Conservation (phyloP, 768 basidiomycete species). For the Guyanaporus albipodus region DNA sequence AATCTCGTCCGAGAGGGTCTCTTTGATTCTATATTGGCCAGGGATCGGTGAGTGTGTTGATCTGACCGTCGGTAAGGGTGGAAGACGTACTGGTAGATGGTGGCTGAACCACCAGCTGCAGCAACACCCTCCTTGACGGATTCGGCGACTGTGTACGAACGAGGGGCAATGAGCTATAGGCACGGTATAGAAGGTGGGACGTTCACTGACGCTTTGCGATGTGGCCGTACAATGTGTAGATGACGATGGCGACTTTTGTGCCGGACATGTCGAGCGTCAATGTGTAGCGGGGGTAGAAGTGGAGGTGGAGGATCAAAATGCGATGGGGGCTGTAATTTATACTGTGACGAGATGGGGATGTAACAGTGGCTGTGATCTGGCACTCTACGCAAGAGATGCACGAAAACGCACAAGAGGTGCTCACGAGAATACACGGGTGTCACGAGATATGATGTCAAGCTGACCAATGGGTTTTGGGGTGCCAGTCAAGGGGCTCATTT, state of each 20-base stretch:
- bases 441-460: too few species aligned
- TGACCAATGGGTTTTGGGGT: too few species aligned
- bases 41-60: not conserved
- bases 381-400: too few species aligned
- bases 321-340: too few species aligned
- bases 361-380: too few species aligned
- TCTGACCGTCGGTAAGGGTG: not conserved
- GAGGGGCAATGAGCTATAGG: not conserved
- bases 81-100: slow-evolving; percentile 50
- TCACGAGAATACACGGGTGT: too few species aligned
- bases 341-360: too few species aligned
- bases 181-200: not conserved
- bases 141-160: slow-evolving; percentile 51
- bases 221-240: slow-evolving; percentile 75
- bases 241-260: slow-evolving; percentile 65
- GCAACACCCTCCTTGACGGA: slow-evolving; percentile 44
- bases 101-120: slow-evolving; percentile 45
- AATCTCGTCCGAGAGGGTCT: slow-evolving; percentile 71
- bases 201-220: slow-evolving; percentile 53
- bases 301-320: not conserved
- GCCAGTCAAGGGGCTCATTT: too few species aligned
- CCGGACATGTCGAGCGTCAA: too few species aligned
- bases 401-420: too few species aligned
- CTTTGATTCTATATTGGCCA: slow-evolving; percentile 72
- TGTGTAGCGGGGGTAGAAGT: slow-evolving; percentile 53